Evolutionary conservation across 768 basidiomycete genomes (phyloP), one percentile per base, ranked within the genome.

Genomic region (Gymnopilus junonius): DNA sequence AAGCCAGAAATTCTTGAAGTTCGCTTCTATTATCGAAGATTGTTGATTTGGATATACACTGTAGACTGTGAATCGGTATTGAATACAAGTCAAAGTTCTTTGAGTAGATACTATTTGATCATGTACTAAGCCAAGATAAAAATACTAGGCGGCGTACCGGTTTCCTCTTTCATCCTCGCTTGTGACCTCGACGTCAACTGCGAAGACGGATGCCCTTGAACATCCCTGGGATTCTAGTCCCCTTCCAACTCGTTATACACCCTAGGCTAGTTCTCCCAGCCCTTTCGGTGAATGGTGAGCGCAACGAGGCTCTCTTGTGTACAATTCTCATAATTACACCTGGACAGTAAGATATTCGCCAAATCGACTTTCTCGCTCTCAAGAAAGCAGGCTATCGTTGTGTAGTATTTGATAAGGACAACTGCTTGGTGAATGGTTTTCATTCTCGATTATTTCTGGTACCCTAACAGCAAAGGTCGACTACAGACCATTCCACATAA

Each of bases 361-460:
- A 90, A 66, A 82, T 96, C 69, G 87, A 96, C 75, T 95, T 94
- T 80, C 67, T 68, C 8, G 87, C 87, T 37, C 80, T 99, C 39
- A 84, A 84, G 60, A 80, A 81, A 60, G 86, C 88, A 8, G 95
- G 96, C 4, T 95, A 94, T 73, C 85, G 87, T 48, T 95, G 92
- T n/a, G 93, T 91, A 3, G 87, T 99, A 1, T 91, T 99, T 67
- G 97, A 99, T 83, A 98, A 99, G 77, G 97, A 99, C 72, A 99
- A 99, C 69, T 99, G 97, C 71, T 77, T 99, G 67, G 97, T 94
- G 66, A 29, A 90, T 78, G 3, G 20, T 20, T 23, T 39, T 51
- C 55, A 21, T 32, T 14, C 40, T 14, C 23, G 17, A 31, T 5
- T 2, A 3, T 58, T n/a, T 20, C 12, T 39, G 21, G 42, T 25